These are phyloP conservation scores for Pseudogymnoascus sp. DNA, from an alignment of 2,329 filamentous ascomycete species.

Conservation along the genomic window DNA sequence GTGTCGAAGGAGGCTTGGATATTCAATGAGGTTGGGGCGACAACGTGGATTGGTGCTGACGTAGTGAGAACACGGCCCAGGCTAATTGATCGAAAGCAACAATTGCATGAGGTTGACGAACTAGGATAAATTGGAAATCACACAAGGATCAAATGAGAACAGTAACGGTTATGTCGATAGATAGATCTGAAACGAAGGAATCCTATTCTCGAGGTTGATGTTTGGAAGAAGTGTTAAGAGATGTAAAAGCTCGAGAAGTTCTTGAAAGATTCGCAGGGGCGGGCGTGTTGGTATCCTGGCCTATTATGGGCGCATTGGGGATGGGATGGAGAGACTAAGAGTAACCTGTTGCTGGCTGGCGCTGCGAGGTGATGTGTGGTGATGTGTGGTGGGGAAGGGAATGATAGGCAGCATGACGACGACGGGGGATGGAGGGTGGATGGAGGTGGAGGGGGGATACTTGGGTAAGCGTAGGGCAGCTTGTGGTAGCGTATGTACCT, in stretches of 20 bases:
- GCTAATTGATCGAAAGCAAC: background rate
- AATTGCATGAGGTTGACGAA: background rate
- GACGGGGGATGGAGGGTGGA: background rate
- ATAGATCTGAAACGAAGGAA: background rate
- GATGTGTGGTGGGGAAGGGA: background rate
- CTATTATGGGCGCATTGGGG: conserved; percentile 1
- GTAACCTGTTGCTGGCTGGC: background rate
- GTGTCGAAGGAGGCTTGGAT: background rate
- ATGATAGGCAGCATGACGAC: conserved; percentile 6
- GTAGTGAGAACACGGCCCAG: background rate
- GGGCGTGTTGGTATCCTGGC: background rate
- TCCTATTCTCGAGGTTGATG: background rate
- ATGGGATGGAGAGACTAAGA: background rate
- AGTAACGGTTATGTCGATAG: background rate
- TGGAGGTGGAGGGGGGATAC: background rate
- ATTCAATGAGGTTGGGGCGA: background rate
- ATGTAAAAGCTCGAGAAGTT: background rate
- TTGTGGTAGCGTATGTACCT: too few relatives aligned
- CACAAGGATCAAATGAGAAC: background rate
- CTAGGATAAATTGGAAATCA: background rate
- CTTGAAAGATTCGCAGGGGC: background rate
- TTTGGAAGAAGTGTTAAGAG: background rate
- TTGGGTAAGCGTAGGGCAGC: background rate
- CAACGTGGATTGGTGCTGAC: conserved; percentile 4
- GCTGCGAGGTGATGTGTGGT: background rate